Evolutionary conservation across 192 early-diverging fungal genomes (phyloP).

Genomic region (Backusella mclennaniae): DNA sequence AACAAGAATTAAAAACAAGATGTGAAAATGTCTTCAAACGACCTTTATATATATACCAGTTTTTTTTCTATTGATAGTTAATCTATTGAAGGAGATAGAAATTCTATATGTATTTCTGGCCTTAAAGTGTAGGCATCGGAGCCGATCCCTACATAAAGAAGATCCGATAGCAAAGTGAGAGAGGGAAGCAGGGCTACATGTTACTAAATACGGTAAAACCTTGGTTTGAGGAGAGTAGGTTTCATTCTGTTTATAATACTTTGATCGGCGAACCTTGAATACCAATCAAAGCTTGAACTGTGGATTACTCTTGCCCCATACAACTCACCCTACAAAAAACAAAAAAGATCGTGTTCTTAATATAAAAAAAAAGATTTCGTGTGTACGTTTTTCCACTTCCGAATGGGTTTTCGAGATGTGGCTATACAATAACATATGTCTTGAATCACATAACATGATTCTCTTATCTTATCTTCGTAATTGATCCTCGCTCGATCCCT

Average conservation of each 20-base stretch:
- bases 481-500: background rate
- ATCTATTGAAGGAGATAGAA: slow-evolving; percentile 6
- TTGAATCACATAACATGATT: background rate
- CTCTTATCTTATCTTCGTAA: background rate
- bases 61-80: background rate
- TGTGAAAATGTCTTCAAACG: background rate
- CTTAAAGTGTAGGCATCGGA: background rate
- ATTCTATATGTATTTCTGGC: background rate
- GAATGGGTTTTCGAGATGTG: background rate
- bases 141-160: background rate
- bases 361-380: background rate
- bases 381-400: background rate
- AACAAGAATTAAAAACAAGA: slow-evolving; percentile 3
- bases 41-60: background rate
- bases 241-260: background rate
- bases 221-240: background rate
- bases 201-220: slow-evolving; percentile 1
- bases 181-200: background rate
- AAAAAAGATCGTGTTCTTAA: background rate
- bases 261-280: background rate
- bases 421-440: background rate
- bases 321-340: background rate
- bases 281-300: background rate
- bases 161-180: background rate
- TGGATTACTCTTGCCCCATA: background rate